Evolutionary conservation across 1,284 basidiomycete species (phyloP).

Genomic region (Phellopilus nigrolimitatus): DNA sequence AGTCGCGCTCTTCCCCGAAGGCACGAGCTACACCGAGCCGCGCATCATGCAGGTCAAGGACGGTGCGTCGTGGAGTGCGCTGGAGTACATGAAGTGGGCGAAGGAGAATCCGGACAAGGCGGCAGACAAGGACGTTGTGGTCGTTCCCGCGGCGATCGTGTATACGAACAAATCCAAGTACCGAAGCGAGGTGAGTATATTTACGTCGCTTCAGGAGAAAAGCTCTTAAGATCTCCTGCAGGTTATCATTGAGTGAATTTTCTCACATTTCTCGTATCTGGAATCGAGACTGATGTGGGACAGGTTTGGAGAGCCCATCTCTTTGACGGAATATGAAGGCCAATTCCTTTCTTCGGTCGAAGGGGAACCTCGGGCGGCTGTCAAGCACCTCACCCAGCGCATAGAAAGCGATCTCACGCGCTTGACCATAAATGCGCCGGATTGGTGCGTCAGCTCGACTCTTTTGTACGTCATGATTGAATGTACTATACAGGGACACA

Average conservation of each 20-base stretch:
- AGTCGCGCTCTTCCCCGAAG: slow-evolving; percentile 94
- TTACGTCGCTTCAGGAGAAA: background rate
- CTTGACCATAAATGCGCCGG: slow-evolving; percentile 85
- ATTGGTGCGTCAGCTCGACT: slow-evolving; percentile 63
- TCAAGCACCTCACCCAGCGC: slow-evolving; percentile 76
- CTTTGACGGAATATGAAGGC: slow-evolving; percentile 67
- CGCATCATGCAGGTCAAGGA: slow-evolving; percentile 93
- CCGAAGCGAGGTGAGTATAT: slow-evolving; percentile 62
- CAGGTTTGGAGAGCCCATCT: slow-evolving; percentile 81
- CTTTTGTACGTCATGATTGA: background rate
- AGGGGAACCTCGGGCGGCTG: slow-evolving; percentile 72
- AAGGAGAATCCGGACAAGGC: slow-evolving; percentile 44
- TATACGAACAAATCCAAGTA: slow-evolving; percentile 96
- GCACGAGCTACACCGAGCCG: slow-evolving; percentile 86
- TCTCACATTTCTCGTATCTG: background rate
- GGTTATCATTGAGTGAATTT: slow-evolving; percentile 67
- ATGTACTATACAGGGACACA: slow-evolving; percentile 61
- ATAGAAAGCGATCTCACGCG: slow-evolving; percentile 71
- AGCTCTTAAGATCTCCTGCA: slow-evolving; percentile 26
- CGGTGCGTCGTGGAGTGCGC: slow-evolving; percentile 91
- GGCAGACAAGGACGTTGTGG: slow-evolving; percentile 41
- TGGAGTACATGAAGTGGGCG: slow-evolving; percentile 86
- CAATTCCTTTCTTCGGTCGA: slow-evolving; percentile 73
- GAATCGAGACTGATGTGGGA: slow-evolving; percentile 4
- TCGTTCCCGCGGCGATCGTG: slow-evolving; percentile 85